Evolutionary conservation across 2,329 filamentous ascomycete species (phyloP), one percentile per base, ranked within the genome.

Genomic region (Cladosporium sp.): DNA sequence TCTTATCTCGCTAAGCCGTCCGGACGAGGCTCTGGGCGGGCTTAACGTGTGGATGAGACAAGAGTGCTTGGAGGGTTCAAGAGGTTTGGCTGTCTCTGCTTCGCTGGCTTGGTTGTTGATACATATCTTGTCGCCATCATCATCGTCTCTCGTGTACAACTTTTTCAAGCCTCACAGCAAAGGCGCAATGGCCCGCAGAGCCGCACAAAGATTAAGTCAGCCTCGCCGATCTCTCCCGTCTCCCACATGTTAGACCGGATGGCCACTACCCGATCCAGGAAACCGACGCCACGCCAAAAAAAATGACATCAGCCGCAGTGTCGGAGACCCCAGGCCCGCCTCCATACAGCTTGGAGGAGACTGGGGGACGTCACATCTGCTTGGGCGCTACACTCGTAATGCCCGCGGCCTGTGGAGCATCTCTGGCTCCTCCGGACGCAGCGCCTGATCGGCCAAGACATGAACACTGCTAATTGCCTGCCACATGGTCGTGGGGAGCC

Each of bases 31-130:
- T 55, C 52, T 55, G 8, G 52, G 52, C 52, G 37, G 19, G 52
- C 52, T 47, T 55, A 32, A 47, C n/a, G 39, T 37, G 40, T 55
- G 52, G 40, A 32, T 35, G 32, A 5, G 52, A 55, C 52, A 53
- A 47, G 40, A 45, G 52, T 36, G 52, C 52, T 55, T 55, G 52
- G 52, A 32, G 35, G 10, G n/a, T 40, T 55, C 52, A 55, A 55
- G 52, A 55, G n/a, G 15, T 15, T 25, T 3, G 28, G 17, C 20
- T 12, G 22, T 36, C 19, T 37, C 47, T 19, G 15, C 47, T 50
- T 37, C 15, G 7, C 20, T 4, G 32, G 35, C 47, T 50, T 50
- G 12, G 45, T 4, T 2, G 17, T 35, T n/a, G 17, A 15, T 47
- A 8, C 3, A 28, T 12, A 10, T 34, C 28, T 32, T 7, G 17